phyloP scores from a whole-genome alignment of 2,329 filamentous ascomycete genomes.

The Lithohypha guttulata region DNA sequence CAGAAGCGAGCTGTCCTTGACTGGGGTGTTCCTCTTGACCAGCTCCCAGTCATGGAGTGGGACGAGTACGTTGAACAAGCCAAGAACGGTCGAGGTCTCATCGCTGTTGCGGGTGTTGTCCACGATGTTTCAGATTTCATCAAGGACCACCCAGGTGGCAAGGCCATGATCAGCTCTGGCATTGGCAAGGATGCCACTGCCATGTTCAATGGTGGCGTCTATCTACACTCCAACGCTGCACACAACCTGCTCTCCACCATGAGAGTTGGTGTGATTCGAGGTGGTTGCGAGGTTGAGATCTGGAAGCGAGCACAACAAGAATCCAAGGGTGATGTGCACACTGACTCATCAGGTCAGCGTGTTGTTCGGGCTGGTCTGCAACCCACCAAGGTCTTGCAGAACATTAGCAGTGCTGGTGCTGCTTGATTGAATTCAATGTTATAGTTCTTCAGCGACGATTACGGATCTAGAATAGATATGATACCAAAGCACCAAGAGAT shows the following conservation, averaged over 20 bases:
- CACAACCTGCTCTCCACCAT: slow-evolving; percentile 83
- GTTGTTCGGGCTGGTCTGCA: slow-evolving; percentile 80
- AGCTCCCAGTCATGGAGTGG: slow-evolving; percentile 76
- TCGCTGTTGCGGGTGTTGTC: slow-evolving; percentile 72
- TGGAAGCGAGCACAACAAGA: slow-evolving; percentile 72
- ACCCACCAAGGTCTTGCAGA: slow-evolving; percentile 70
- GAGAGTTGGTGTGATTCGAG: slow-evolving; percentile 75
- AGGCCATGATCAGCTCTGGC: slow-evolving; percentile 70
- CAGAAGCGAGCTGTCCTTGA: slow-evolving; percentile 72
- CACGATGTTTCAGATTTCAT: slow-evolving; percentile 79
- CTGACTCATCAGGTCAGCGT: slow-evolving; percentile 68
- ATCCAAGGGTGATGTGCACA: slow-evolving; percentile 66
- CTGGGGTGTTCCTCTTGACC: slow-evolving; percentile 77
- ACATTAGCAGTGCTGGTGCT: slow-evolving; percentile 72
- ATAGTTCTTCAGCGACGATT: slow-evolving; percentile 3
- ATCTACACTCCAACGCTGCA: slow-evolving; percentile 79
- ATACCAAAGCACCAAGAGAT: neutral
- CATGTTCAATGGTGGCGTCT: slow-evolving; percentile 86
- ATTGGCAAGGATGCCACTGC: slow-evolving; percentile 82
- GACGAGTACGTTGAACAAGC: slow-evolving; percentile 71
- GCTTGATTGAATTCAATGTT: slow-evolving; percentile 41
- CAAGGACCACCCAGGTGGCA: slow-evolving; percentile 82
- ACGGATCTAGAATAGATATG: neutral
- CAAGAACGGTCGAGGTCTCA: slow-evolving; percentile 65
- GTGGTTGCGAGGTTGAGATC: slow-evolving; percentile 81